These are phyloP conservation scores for Fusarium paranaense DNA, from an alignment of 2,329 filamentous ascomycete species.

Conservation along the genomic window DNA sequence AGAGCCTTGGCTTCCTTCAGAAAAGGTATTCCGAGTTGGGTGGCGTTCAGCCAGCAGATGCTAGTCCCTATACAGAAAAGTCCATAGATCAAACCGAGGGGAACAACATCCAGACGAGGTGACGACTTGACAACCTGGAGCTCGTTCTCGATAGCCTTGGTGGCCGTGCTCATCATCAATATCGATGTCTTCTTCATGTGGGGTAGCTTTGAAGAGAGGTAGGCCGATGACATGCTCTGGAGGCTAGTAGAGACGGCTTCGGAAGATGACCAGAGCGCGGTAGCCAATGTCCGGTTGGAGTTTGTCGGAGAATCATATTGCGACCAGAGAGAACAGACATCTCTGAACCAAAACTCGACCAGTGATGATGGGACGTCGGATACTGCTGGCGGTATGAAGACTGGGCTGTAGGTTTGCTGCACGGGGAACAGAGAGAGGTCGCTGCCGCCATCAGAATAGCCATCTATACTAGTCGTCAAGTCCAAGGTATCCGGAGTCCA, in stretches of 20 bases:
- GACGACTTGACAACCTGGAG: constrained; percentile 39
- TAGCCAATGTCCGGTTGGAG: constrained; percentile 53
- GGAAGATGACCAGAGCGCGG: constrained; percentile 51
- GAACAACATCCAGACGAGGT: constrained; percentile 36
- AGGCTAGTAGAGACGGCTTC: constrained; percentile 53
- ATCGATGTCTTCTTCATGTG: constrained; percentile 49
- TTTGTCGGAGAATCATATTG: constrained; percentile 54
- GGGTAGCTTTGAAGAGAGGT: constrained; percentile 49
- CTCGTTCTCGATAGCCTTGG: constrained; percentile 49
- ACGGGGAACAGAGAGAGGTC: constrained; percentile 11
- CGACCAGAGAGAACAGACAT: constrained; percentile 55
- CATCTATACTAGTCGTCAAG: not conserved
- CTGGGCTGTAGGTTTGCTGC: constrained; percentile 5
- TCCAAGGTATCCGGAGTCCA: constrained; percentile 20
- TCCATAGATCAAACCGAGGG: constrained; percentile 51
- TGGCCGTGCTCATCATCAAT: constrained; percentile 50
- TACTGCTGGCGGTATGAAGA: constrained; percentile 25
- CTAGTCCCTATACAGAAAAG: constrained; percentile 55
- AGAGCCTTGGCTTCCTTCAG: constrained; percentile 45
- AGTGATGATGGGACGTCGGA: constrained; percentile 43
- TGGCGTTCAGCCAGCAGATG: constrained; percentile 54
- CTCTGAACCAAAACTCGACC: constrained; percentile 52
- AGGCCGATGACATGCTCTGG: constrained; percentile 56
- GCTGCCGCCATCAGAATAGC: not conserved
- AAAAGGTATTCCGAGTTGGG: constrained; percentile 47